Base-by-base conservation (phyloP, 2,329 filamentous ascomycete species). In the Talaromyces verruculosus region DNA sequence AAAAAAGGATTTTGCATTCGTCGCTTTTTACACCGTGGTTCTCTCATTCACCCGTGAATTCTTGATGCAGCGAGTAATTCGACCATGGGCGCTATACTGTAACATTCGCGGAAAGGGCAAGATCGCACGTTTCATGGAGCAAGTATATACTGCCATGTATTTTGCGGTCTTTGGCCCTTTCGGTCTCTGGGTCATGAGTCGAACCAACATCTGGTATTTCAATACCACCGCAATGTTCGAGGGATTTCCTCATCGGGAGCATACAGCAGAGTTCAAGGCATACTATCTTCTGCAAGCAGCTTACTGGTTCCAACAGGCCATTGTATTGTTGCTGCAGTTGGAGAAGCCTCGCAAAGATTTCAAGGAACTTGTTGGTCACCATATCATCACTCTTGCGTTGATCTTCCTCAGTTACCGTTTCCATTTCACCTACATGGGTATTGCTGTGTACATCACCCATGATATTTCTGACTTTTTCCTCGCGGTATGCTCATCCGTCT, bases 401-500 rank as follows among this genome's bases (percentile, higher is more conserved):
- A 97, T 98, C 71, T 89, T 81, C 66, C 82, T 94, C 74, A 95
- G 91, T 82, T 98, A 97, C 81, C 88, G 92, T 68, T 98, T 97
- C 83, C 93, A 98, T 80, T 98, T 97, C 78, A 96, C 93, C 22
- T 94, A 97, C 80, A 96, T 98, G 77, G 93, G 93, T 30, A 81
- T 97, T 64, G 91, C 92, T 22, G 92, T 98, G 39, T 98, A 97
- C 79, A 92, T 95, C 68, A 97, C 93, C 10, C 92, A 96, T 79
- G 93, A 98, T 75, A 91, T 97, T 68, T 93, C 89, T 67, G 93
- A 97, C 78, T 97, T 97, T 81, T 97, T 97, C 86, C 85, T 97
- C 53, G 93, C 94, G 43, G 91, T 93, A 86, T 80, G 89, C 22
- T 19, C 11, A 77, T 55, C 15, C 37, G 8, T 22, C 5, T 51